Base-by-base conservation (phyloP, 2,329 filamentous ascomycete species). In the Tolypocladium amazonense region DNA sequence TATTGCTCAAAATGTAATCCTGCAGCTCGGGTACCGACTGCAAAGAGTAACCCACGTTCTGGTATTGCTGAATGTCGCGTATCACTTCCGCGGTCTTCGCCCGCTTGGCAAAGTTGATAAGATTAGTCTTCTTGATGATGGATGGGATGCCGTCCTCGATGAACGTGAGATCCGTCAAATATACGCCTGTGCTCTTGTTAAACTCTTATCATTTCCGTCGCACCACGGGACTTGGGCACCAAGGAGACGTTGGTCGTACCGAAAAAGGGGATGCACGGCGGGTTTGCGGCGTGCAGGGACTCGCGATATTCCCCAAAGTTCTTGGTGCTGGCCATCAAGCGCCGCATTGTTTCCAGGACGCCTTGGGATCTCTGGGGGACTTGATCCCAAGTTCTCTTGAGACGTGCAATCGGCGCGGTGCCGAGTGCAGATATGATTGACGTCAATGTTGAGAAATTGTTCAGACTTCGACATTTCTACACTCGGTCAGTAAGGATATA, bases 31-130 rank as follows among this genome's bases (percentile, higher is more conserved):
- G 84, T 20, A 99, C 93, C 0, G 92, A 84, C 70, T 95, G 90
- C 58, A 99, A 79, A 9, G 89, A 88, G 72, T 97, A 99, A n/a
- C 92, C 92, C 62, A 96, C 91, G 68, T 96, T 97, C 73, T 99
- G 94, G 72, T 97, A 99, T 72, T 97, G 93, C 73, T 97, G 94
- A 65, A 99, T 97, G 72, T 97, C 93, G 63, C 92, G 90, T 68
- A 99, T 99, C 50, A 99, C 94, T 72, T 97, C 94, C 25, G 94
- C 94, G 18, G 94, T 97, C 81, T 97, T 99, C 59, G 92, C 90
- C 58, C 94, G 88, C 81, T 99, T 99, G 69, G 92, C 92, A 75
- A 99, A 99, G 77, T 99, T 99, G 79, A 99, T 97, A 66, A 97
- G 81, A 69, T 95, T 91, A 9, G 92, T 94, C 76, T 95, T 96